A percentile compares a stretch with the other conserved stretches of the same genome.
phyloP scores from a whole-genome alignment of 78 protist species.

The Anaeramoeba ignava region DNA sequence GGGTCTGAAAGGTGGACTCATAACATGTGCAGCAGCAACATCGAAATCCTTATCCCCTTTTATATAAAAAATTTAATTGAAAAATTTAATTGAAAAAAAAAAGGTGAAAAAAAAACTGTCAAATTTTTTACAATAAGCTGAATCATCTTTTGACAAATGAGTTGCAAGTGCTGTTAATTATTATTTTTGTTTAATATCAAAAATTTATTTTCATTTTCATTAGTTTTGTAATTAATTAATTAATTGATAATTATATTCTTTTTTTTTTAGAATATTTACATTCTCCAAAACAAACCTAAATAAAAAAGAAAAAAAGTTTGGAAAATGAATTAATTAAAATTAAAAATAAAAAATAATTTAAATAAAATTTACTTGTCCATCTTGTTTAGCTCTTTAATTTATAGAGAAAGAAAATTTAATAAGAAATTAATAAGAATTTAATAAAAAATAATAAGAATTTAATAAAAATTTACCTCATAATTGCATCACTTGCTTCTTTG shows the following conservation, averaged over 20 bases:
- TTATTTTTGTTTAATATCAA: background rate
- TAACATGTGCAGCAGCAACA: constrained; percentile 61
- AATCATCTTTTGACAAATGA: background rate
- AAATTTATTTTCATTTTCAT: background rate
- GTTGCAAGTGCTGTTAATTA: background rate
- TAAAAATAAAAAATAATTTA: background rate
- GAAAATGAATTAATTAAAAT: background rate
- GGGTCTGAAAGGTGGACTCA: constrained; percentile 79
- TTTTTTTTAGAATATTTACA: too few species aligned
- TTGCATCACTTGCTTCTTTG: constrained; percentile 49
- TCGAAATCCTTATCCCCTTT: constrained; percentile 66
- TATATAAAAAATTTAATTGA: too few species aligned
- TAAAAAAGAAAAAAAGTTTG: background rate
- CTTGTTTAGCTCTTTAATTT: constrained; percentile 14
- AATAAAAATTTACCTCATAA: too few species aligned
- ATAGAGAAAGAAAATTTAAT: too few species aligned
- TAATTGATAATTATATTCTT: too few species aligned
- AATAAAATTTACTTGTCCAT: constrained; percentile 36
- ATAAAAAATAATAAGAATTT: too few species aligned
- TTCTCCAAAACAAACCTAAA: background rate
- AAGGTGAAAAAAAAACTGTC: background rate
- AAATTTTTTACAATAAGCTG: background rate
- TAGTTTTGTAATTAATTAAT: background rate
- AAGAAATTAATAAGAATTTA: too few species aligned
- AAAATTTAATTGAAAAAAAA: background rate